Conservation (phyloP, 805 yeast species). For the Wickerhamomyces canadensis region DNA sequence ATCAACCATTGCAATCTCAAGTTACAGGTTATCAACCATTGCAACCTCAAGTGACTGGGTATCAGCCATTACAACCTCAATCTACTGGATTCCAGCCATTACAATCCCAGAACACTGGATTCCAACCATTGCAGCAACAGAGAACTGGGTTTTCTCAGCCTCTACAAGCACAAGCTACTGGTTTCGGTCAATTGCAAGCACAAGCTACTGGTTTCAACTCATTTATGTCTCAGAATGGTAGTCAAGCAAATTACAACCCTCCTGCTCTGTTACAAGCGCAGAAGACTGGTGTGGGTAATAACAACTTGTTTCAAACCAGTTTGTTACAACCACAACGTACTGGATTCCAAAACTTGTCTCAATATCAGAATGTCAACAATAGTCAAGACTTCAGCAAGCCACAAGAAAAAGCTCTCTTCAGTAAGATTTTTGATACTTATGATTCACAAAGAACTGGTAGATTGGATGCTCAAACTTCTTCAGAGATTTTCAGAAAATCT, state of each 20-base stretch:
- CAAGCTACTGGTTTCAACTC: slow-evolving; percentile 22
- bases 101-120: slow-evolving; percentile 25
- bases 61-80: slow-evolving; percentile 21
- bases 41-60: slow-evolving; percentile 37
- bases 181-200: no score
- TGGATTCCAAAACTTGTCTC: slow-evolving; percentile 25
- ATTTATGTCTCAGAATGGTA: slow-evolving; percentile 27
- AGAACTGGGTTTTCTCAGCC: slow-evolving; percentile 26
- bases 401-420: slow-evolving; percentile 82
- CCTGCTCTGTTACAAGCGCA: slow-evolving; percentile 50
- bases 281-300: slow-evolving; percentile 52
- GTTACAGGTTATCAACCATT: slow-evolving; percentile 38
- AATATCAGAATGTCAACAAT: slow-evolving; percentile 25
- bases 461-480: slow-evolving; percentile 76
- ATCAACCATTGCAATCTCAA: slow-evolving; percentile 23
- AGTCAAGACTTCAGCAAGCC: slow-evolving; percentile 68
- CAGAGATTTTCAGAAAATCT: slow-evolving; percentile 82
- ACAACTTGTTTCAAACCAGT: slow-evolving; percentile 31
- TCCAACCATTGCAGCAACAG: slow-evolving; percentile 46
- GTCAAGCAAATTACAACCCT: slow-evolving; percentile 14
- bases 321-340: slow-evolving; percentile 26
- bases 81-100: slow-evolving; percentile 23
- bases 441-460: slow-evolving; percentile 63
- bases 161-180: slow-evolving; percentile 36
- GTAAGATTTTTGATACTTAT: slow-evolving; percentile 84